Evolutionary conservation across 345 rosid genomes (phyloP).

Genomic region (Hibiscus tridactylites): DNA sequence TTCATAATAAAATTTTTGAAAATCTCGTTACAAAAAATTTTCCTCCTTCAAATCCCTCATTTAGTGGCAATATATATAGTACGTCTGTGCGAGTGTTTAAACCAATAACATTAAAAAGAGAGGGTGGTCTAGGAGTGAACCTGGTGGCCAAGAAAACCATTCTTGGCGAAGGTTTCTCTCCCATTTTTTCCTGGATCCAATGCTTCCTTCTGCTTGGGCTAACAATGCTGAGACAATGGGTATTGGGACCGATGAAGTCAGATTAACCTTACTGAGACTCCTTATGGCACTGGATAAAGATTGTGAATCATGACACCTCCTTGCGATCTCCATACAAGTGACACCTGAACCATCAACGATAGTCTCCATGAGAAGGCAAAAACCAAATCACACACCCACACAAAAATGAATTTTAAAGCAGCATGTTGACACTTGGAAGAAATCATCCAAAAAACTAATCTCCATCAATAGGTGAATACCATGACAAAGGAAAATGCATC

Average conservation of each 20-base stretch:
- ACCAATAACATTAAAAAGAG: background rate
- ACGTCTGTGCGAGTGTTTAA: no score
- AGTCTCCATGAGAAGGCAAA: background rate
- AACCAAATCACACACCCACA: background rate
- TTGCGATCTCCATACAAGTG: constrained; percentile 65
- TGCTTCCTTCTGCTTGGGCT: constrained; percentile 92
- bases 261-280: constrained; percentile 56
- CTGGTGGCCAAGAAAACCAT: constrained; percentile 96
- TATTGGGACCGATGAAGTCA: constrained; percentile 33
- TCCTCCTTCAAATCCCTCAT: no score
- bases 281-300: constrained; percentile 52
- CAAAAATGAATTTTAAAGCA: background rate
- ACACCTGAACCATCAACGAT: constrained; percentile 39
- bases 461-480: constrained; percentile 29
- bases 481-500: constrained; percentile 71
- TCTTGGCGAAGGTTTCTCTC: constrained; percentile 66
- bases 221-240: constrained; percentile 64
- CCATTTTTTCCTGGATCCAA: constrained; percentile 70
- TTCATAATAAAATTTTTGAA: no score
- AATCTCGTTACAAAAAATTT: no score
- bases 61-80: no score
- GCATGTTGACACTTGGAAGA: background rate
- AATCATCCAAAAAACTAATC: background rate
- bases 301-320: constrained; percentile 39
- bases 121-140: constrained; percentile 20